Evolutionary conservation across 129 eudicot species (phyloP).

Genomic region (Flaveria ramosissima): DNA sequence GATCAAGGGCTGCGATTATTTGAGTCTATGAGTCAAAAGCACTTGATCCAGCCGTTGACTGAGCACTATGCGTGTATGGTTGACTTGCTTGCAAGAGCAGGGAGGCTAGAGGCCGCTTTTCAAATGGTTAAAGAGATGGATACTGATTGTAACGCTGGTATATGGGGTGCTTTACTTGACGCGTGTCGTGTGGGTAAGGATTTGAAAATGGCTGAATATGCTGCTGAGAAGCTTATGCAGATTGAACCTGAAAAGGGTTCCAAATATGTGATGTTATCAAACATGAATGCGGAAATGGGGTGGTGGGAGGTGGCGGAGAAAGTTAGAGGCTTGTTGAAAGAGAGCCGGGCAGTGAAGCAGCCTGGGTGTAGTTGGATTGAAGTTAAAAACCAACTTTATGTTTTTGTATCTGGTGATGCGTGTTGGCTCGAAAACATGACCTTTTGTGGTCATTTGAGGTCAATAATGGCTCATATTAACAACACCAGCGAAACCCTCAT

Average conservation of each 20-base stretch:
- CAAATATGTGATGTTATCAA: conserved; percentile 47
- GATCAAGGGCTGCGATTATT: conserved; percentile 43
- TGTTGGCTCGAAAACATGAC: conserved; percentile 11
- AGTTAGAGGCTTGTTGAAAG: conserved; percentile 45
- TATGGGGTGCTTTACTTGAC: conserved; percentile 63
- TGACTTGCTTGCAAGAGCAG: conserved; percentile 65
- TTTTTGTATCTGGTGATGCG: conserved; percentile 39
- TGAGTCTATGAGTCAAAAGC: conserved; percentile 42
- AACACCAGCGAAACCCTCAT: conserved; percentile 14
- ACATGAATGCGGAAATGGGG: conserved; percentile 52
- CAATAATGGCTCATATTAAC: conserved; percentile 25
- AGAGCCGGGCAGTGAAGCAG: conserved; percentile 42
- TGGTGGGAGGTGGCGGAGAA: conserved; percentile 60
- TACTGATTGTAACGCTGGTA: conserved; percentile 38
- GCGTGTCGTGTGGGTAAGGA: conserved; percentile 44
- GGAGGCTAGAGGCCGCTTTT: conserved; percentile 52
- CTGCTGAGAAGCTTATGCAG: conserved; percentile 49
- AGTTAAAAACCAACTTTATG: conserved; percentile 42
- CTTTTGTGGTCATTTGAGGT: conserved; percentile 16
- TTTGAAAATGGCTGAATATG: conserved; percentile 47
- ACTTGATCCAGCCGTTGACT: conserved; percentile 42
- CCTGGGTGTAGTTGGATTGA: conserved; percentile 69
- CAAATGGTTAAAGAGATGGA: conserved; percentile 43
- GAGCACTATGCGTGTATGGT: conserved; percentile 61
- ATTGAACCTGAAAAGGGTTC: conserved; percentile 54